These are phyloP conservation scores for Suhomyces taliae DNA, from an alignment of 1,139 yeast species.

Conservation along the genomic window DNA sequence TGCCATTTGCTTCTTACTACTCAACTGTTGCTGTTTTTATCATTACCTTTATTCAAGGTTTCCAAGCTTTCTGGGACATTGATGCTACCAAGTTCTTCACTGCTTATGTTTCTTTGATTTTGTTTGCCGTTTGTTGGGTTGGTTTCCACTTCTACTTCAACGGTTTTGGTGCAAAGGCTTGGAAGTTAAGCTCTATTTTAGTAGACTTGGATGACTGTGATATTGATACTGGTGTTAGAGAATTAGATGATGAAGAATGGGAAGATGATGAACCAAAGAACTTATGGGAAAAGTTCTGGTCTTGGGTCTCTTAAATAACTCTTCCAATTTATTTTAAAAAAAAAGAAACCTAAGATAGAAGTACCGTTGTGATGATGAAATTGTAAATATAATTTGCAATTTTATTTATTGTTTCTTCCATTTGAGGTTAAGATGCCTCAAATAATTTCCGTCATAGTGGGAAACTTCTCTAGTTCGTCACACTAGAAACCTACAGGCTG, in stretches of 20 bases:
- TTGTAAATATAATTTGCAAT: no score
- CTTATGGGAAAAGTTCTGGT: conserved; percentile 58
- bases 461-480: no score
- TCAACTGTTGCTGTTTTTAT: conserved; percentile 51
- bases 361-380: no score
- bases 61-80: conserved; percentile 56
- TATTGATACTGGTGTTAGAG: conserved; percentile 61
- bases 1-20: conserved; percentile 67
- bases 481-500: no score
- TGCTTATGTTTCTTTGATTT: conserved; percentile 61
- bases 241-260: conserved; percentile 52
- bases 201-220: conserved; percentile 56
- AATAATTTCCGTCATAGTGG: no score
- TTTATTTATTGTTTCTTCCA: not conserved
- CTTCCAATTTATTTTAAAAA: not conserved
- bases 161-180: conserved; percentile 36
- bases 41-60: conserved; percentile 71
- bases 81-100: conserved; percentile 59
- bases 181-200: conserved; percentile 33
- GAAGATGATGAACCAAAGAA: conserved; percentile 48
- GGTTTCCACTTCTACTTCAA: conserved; percentile 52
- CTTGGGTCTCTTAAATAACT: conserved; percentile 11
- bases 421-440: no score
- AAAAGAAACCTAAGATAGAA: no score
- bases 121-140: conserved; percentile 54